Conservation (phyloP, 495 filamentous ascomycete species). For the Lentithecium fluviatile region DNA sequence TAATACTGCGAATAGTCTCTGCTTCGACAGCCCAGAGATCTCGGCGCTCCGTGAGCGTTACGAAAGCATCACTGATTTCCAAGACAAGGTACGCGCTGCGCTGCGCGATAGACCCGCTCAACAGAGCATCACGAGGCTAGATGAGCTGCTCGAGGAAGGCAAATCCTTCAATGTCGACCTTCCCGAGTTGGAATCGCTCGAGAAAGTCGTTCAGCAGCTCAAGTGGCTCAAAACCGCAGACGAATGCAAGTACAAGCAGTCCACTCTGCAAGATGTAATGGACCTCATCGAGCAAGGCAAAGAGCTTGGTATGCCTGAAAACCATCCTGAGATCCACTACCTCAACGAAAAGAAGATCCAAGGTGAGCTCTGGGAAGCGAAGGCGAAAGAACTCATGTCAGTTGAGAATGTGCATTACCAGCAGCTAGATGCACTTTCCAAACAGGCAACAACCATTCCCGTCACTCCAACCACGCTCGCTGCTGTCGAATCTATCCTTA, state of each 20-base stretch:
- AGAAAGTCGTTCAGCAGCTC: constrained; percentile 75
- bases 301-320: constrained; percentile 71
- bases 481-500: constrained; percentile 85
- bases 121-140: constrained; percentile 68
- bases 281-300: constrained; percentile 73
- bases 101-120: constrained; percentile 58
- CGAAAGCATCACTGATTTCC: constrained; percentile 83
- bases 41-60: constrained; percentile 80
- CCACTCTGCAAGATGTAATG: constrained; percentile 72
- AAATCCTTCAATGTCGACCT: constrained; percentile 92
- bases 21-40: constrained; percentile 95
- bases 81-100: constrained; percentile 68
- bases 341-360: constrained; percentile 71
- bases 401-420: constrained; percentile 88
- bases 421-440: constrained; percentile 87
- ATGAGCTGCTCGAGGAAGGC: constrained; percentile 84
- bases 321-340: constrained; percentile 71
- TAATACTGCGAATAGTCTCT: constrained; percentile 78
- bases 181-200: constrained; percentile 83
- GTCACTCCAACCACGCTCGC: constrained; percentile 78
- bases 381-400: constrained; percentile 88
- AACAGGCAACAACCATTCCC: constrained; percentile 70
- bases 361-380: constrained; percentile 87
- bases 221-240: constrained; percentile 69
- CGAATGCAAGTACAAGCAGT: constrained; percentile 56